A percentile compares a stretch with the other conserved stretches of the same genome.
These are phyloP conservation scores for Tylopilus cervinicoccineus DNA, from an alignment of 768 basidiomycete species.

Conservation along the genomic window DNA sequence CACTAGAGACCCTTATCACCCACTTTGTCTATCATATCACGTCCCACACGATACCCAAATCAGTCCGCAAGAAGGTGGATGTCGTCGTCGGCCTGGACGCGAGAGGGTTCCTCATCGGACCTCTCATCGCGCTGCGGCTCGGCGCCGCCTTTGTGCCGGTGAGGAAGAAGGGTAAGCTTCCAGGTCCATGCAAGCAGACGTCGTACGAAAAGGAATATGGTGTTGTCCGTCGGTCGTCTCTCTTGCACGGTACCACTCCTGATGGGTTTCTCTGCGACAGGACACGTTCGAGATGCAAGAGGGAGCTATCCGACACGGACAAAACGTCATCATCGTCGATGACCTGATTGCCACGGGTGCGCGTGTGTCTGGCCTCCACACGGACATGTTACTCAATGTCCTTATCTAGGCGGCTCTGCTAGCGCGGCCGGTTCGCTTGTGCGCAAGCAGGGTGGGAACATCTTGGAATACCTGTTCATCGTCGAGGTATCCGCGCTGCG, in stretches of 20 bases:
- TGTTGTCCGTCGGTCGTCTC: conserved; percentile 42
- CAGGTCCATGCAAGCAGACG: conserved; percentile 71
- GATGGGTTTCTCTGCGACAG: conserved; percentile 36
- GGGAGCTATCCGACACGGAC: conserved; percentile 76
- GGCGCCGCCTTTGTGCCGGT: conserved; percentile 96
- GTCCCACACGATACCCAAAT: conserved; percentile 64
- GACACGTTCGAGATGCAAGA: conserved; percentile 96
- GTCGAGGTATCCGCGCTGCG: conserved; percentile 78
- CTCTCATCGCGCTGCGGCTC: conserved; percentile 83
- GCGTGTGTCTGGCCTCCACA: conserved; percentile 11
- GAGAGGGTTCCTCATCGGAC: conserved; percentile 92
- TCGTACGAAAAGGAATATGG: conserved; percentile 94
- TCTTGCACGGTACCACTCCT: not conserved
- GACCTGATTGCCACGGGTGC: conserved; percentile 94
- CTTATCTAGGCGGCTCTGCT: conserved; percentile 77
- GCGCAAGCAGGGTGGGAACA: conserved; percentile 74
- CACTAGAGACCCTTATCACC: conserved; percentile 88
- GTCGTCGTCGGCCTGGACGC: conserved; percentile 95
- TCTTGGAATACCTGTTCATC: conserved; percentile 92
- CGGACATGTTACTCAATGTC: conserved; percentile 5
- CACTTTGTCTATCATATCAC: conserved; percentile 84
- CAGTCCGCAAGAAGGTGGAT: conserved; percentile 70
- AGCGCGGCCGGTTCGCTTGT: conserved; percentile 90
- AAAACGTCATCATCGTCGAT: conserved; percentile 85
- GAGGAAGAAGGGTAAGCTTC: conserved; percentile 92